Evolutionary conservation across 306 rosid species (phyloP).

Genomic region (Macrotyloma uniflorum): DNA sequence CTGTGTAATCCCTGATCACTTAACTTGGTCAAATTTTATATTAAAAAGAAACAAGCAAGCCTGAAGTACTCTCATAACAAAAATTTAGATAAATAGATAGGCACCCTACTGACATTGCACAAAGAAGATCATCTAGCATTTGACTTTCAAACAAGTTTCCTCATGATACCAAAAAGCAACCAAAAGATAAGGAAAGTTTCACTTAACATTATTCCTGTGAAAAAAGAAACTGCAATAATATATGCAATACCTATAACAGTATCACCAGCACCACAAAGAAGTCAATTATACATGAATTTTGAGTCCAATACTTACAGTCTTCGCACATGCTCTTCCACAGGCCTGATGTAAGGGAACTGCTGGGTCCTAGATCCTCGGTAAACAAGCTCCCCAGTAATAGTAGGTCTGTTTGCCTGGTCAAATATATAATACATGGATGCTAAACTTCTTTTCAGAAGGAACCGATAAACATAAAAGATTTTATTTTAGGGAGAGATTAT

Average conservation of each 20-base stretch:
- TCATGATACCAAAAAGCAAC: background rate
- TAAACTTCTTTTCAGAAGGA: constrained; percentile 33
- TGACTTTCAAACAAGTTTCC: background rate
- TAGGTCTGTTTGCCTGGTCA: constrained; percentile 64
- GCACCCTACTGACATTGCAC: background rate
- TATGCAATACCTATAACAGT: background rate
- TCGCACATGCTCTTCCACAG: constrained; percentile 55
- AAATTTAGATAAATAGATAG: background rate
- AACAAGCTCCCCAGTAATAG: constrained; percentile 38
- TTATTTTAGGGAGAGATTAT: constrained; percentile 12
- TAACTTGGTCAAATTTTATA: background rate
- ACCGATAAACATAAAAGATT: background rate
- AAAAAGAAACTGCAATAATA: background rate
- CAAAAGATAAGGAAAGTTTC: background rate
- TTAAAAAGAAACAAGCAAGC: background rate
- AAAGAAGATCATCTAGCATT: background rate
- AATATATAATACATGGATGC: constrained; percentile 34
- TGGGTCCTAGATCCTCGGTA: constrained; percentile 61
- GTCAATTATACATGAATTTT: constrained; percentile 4
- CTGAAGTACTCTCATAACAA: background rate
- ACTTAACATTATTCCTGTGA: background rate
- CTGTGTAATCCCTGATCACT: background rate
- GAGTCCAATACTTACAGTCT: constrained; percentile 57
- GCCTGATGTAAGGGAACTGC: constrained; percentile 58
- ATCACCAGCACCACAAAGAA: background rate